Evolutionary conservation across 331 rosid species (phyloP), one percentile per base, ranked within the genome.

Genomic region (Telfairia occidentalis): DNA sequence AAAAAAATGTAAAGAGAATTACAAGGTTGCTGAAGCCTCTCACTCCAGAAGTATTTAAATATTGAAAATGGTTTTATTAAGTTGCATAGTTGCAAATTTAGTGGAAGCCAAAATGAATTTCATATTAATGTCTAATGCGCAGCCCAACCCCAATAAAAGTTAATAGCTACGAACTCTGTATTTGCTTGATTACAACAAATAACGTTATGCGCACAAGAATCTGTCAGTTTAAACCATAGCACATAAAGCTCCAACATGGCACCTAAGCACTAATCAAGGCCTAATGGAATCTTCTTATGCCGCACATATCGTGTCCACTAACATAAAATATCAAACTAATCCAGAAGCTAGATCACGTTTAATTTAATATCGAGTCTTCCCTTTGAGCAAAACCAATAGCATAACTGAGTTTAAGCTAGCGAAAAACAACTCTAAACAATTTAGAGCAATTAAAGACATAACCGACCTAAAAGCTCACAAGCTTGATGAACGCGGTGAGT

Each of bases 391-490:
- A 59, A 38, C 70, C 78, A 76, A 40, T 29, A 18, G 46, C 64
- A 46, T 10, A 21, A 76, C 63, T 34, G 46, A 45, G 43, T 67
- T 76, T 1, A n/a, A 46, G 79, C 38, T 7, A 32, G 16, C 23
- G 40, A 46, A 34, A 45, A 42, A 29, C 28, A 74, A 60, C 60
- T 60, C 53, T 23, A 10, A 45, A 49, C 35, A 52, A 74, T 71
- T 19, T 24, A 0, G 45, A 40, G 69, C 46, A 45, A 38, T 24
- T 23, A 75, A 58, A 54, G 71, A 23, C 76, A 75, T 5, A 74
- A 85, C 92, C 77, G 57, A 94, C 97, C 97, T 21, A 95, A 85
- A 34, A 88, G 88, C 88, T 90, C 89, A 85, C 97, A 92, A 76
- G 99, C 97, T 81, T 92, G 82, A 26, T 75, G 85, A 80, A 92